Evolutionary conservation across 192 early-diverging fungal species (phyloP).

Genomic region (Coemansia aciculifera): DNA sequence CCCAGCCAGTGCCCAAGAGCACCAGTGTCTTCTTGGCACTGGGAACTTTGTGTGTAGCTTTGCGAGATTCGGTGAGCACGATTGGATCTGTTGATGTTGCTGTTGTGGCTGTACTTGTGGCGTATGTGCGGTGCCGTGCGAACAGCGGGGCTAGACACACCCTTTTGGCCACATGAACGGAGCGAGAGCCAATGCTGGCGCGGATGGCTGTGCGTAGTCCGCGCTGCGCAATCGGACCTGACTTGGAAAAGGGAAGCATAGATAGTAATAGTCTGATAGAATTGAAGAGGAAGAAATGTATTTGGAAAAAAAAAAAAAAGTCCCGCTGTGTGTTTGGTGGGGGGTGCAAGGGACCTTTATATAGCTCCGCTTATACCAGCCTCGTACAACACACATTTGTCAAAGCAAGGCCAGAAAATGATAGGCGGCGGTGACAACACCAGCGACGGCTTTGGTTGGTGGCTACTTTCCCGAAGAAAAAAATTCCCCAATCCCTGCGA

Average conservation of each 20-base stretch:
- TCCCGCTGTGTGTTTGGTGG: not conserved
- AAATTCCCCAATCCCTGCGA: not conserved
- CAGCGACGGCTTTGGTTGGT: not conserved
- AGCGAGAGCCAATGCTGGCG: not conserved
- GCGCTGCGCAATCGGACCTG: not conserved
- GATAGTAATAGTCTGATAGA: not conserved
- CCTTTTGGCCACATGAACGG: not conserved
- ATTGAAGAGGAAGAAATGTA: not conserved
- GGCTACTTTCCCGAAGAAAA: not conserved
- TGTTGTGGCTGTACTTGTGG: not conserved
- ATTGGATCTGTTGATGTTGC: not conserved
- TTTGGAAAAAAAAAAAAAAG: not conserved
- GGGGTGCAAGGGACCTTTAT: not conserved
- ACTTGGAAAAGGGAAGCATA: slow-evolving; percentile 1
- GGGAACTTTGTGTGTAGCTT: not conserved
- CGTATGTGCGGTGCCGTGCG: not conserved
- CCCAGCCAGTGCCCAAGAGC: slow-evolving; percentile 56
- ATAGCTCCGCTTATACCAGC: not conserved
- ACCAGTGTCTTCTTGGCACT: slow-evolving; percentile 39
- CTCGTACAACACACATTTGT: not conserved
- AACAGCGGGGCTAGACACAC: not conserved
- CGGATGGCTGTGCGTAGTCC: not conserved
- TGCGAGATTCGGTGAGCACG: not conserved
- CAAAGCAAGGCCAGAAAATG: not conserved
- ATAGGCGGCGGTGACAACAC: not conserved